These are phyloP conservation scores for Neurospora crassa DNA, from an alignment of 2,329 filamentous ascomycete species.

Conservation along the genomic window DNA sequence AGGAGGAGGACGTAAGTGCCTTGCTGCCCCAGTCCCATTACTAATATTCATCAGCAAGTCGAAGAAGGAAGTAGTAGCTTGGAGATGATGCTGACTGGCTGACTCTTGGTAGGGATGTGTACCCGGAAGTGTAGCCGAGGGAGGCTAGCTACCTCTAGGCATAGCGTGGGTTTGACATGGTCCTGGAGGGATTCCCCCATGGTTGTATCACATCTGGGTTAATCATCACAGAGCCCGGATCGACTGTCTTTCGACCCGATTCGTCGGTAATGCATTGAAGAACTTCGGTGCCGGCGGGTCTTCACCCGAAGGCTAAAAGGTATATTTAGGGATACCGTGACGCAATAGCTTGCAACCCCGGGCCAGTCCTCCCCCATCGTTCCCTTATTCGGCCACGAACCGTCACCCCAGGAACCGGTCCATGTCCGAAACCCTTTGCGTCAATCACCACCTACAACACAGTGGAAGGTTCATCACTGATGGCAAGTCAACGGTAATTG, in stretches of 20 bases:
- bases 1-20: constrained; percentile 40
- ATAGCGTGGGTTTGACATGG: background rate
- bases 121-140: background rate
- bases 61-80: background rate
- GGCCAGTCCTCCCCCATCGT: background rate
- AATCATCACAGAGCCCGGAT: background rate
- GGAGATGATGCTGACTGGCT: background rate
- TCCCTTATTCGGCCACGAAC: background rate
- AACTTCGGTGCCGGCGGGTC: background rate
- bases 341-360: accelerated
- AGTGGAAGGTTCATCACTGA: background rate
- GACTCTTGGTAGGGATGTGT: constrained; percentile 1
- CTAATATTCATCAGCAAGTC: background rate
- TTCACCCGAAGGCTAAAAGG: background rate
- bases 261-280: background rate
- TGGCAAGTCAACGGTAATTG: background rate
- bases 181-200: background rate
- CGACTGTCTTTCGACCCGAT: background rate
- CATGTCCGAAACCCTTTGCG: background rate
- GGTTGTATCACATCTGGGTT: background rate
- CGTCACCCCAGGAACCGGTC: background rate
- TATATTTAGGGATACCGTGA: background rate
- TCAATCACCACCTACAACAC: background rate
- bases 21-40: background rate
- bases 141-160: background rate